Evolutionary conservation across 75 land plant genomes (phyloP), one percentile per base, ranked within the genome.

Genomic region (Selaginella moellendorffii): DNA sequence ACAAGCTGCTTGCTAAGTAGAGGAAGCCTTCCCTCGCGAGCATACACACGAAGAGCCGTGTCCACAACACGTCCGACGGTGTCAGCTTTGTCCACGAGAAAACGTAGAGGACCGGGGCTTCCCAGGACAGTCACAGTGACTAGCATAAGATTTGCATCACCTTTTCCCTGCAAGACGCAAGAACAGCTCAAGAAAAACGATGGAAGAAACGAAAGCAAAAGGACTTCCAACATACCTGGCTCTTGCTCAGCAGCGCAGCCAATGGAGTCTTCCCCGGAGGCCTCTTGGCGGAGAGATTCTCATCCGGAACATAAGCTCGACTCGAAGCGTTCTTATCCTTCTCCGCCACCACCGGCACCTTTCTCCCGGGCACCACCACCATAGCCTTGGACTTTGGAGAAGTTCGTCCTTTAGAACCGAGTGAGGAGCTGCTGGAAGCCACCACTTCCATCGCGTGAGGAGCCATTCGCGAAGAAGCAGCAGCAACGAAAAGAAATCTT

Each of bases 101-200:
- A 77, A 1, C 85, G 73, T 29, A 85, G 36, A 24, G 85, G 89
- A 18, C 89, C 89, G 1, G 83, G 80, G 31, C 89, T 85, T 0
- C 89, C 89, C 18, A 77, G 2, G 1, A 85, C 82, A 17, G 31
- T 85, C 8, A 85, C 63, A 1, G 66, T 74, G 0, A 85, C 73
- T 68, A 83, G 71, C 26, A 83, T 24, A 26, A 74, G 63, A 24
- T 66, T 75, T 14, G 10, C 14, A 36, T 36, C 14, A 36, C 8
- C 59, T 8, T 56, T 56, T 19, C 2, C 24, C 24, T 56, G 24
- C n/a, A 56, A 56, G 5, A 21, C 51, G 18, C 51, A 46, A 46
- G 18, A 10, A 10, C 51, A 46, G 10, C 51, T 46, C 14, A 10
- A 46, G 18, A 10, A 18, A 46, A 46, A 46, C 51, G 18, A 46